phyloP scores from a whole-genome alignment of 345 rosid genomes.

The Aquilaria malaccensis region DNA sequence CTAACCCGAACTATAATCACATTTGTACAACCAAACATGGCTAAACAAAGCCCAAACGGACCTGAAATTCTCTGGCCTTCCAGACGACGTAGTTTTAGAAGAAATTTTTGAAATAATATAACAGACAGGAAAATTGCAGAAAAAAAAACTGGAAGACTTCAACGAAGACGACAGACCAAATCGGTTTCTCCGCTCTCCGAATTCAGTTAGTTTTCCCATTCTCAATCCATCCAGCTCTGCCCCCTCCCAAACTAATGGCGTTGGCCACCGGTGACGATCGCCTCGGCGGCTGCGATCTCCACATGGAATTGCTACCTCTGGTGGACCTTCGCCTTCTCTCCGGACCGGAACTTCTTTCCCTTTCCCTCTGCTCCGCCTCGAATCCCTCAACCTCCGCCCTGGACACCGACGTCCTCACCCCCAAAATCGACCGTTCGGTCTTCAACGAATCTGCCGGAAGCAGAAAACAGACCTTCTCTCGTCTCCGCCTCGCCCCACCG shows the following conservation, averaged over 20 bases:
- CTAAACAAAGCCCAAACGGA: no score
- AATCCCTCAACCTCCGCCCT: constrained; percentile 22
- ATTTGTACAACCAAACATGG: no score
- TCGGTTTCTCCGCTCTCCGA: neutral
- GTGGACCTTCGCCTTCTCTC: constrained; percentile 61
- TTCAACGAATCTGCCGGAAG: constrained; percentile 97
- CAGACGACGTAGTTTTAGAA: no score
- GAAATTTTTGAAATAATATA: no score
- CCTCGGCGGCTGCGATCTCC: constrained; percentile 14
- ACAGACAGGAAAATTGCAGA: no score
- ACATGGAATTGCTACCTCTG: constrained; percentile 40
- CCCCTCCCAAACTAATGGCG: constrained; percentile 31
- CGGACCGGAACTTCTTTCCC: constrained; percentile 47
- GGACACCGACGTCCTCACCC: constrained; percentile 44
- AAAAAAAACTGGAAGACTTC: no score
- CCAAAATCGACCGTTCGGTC: constrained; percentile 77
- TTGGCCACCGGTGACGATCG: constrained; percentile 23
- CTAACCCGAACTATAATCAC: no score
- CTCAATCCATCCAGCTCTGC: neutral
- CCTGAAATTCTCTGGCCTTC: no score
- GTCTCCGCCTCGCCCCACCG: constrained; percentile 68
- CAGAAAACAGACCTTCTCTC: constrained; percentile 86
- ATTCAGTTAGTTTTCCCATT: neutral
- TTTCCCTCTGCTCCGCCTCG: constrained; percentile 33
- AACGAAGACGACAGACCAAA: no score